These are phyloP conservation scores for Amanita subjunquillea DNA, from an alignment of 768 basidiomycete species.

Conservation along the genomic window DNA sequence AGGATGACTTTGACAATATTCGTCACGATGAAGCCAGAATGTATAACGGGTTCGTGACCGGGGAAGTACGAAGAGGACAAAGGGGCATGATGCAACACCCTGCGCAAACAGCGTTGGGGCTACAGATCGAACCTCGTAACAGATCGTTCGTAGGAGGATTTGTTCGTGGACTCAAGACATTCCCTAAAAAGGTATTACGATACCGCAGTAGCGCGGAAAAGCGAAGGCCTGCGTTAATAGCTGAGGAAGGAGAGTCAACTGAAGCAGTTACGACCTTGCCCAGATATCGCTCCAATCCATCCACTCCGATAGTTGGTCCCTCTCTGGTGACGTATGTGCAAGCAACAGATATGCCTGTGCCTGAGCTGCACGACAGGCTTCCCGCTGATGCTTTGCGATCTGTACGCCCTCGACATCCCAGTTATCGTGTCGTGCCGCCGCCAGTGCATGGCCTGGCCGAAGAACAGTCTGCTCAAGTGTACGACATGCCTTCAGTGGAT, in stretches of 20 bases:
- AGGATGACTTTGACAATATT: slow-evolving; percentile 1
- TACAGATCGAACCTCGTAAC: slow-evolving; percentile 8
- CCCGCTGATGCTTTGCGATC: slow-evolving; percentile 6
- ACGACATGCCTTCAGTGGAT: slow-evolving; percentile 9
- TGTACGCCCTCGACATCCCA: slow-evolving; percentile 15
- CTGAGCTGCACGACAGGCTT: slow-evolving; percentile 13
- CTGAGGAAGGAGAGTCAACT: slow-evolving; percentile 20
- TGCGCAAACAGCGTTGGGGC: neutral
- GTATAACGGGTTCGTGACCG: slow-evolving; percentile 8
- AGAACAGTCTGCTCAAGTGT: slow-evolving; percentile 16
- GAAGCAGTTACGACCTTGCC: slow-evolving; percentile 20
- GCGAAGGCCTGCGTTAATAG: slow-evolving; percentile 14
- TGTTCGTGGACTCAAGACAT: slow-evolving; percentile 21
- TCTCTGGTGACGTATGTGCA: slow-evolving; percentile 23
- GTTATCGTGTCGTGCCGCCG: slow-evolving; percentile 20
- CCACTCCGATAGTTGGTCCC: slow-evolving; percentile 23
- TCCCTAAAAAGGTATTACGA: slow-evolving; percentile 22
- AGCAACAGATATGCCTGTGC: slow-evolving; percentile 22
- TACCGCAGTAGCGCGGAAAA: slow-evolving; percentile 16
- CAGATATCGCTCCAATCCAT: slow-evolving; percentile 27
- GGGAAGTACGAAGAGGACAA: slow-evolving; percentile 10
- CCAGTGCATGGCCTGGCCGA: slow-evolving; percentile 15
- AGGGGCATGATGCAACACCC: slow-evolving; percentile 1
- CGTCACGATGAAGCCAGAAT: slow-evolving; percentile 3
- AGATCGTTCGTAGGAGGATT: slow-evolving; percentile 26